Base-by-base conservation (phyloP, 2,329 filamentous ascomycete genomes). In the Diaporthe amygdali region DNA sequence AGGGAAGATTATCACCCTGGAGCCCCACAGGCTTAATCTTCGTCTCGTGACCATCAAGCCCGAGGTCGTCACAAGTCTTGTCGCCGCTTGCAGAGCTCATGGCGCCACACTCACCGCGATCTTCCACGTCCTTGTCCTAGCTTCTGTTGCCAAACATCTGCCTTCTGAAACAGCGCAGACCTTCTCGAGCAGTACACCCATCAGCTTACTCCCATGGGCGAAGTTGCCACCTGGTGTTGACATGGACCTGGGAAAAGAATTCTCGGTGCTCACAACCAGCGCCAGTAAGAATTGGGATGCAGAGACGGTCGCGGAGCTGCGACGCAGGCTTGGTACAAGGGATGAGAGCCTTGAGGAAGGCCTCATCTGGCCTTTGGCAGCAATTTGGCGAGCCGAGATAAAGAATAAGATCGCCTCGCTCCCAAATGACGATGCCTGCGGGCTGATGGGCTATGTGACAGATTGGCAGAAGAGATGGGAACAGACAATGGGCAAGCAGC, bases 71-170 rank as follows among this genome's bases (percentile, higher is more conserved):
- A 32, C 73, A 1, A 71, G 59, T 1, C 74, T 88, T 1, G 75
- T 88, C 8, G 67, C 76, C 0, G 80, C 77, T 1, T 85, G 85
- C 70, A 80, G 86, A 20, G 74, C 75, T 15, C 81, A 85, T 55
- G 75, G 76, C 3, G 79, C 82, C 17, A 87, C 86, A 2, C 75
- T 90, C 8, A 89, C 87, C 0, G 82, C 82, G 0, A 79, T 90
- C 9, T 64, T 89, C 0, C 84, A 89, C 41, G 83, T 81, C 2
- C 78, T 89, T 0, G 75, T 83, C 5, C 77, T 86, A 6, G 76
- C 78, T 9, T 84, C 85, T 2, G 76, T 88, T 6, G 76, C 83
- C 5, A 75, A 73, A 0, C 81, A 78, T 4, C 74, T 88, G 3
- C 79, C 83, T 0, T 74, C 77, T 7, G 67, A 74, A 0, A 74